phyloP scores from a whole-genome alignment of 2,329 filamentous ascomycete genomes.

The Chaetothyriales sp. region DNA sequence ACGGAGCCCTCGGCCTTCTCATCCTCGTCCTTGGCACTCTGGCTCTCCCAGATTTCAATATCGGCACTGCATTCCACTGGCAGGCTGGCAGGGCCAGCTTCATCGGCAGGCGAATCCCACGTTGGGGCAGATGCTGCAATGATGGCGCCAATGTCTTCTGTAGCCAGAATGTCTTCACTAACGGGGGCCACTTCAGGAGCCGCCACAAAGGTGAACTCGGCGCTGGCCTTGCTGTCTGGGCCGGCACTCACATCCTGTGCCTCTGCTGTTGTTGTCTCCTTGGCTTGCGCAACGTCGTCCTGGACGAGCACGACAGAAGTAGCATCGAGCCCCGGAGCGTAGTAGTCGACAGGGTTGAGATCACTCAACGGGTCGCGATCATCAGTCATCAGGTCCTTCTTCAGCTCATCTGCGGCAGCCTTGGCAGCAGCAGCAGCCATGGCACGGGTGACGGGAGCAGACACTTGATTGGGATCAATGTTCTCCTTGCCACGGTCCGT shows the following conservation, averaged over 20 bases:
- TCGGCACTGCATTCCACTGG: slow-evolving; percentile 22
- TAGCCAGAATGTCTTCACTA: neutral
- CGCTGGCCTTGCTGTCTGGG: neutral
- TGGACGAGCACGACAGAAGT: slow-evolving; percentile 46
- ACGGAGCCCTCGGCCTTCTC: slow-evolving; percentile 7
- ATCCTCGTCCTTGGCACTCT: slow-evolving; percentile 44
- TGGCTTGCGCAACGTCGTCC: slow-evolving; percentile 36
- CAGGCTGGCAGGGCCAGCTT: slow-evolving; percentile 32
- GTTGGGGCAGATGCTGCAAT: slow-evolving; percentile 3
- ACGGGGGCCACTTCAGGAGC: neutral
- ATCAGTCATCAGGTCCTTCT: slow-evolving; percentile 37
- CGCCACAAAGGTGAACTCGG: slow-evolving; percentile 10
- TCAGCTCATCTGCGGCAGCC: slow-evolving; percentile 7
- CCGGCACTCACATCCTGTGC: slow-evolving; percentile 24
- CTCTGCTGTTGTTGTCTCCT: slow-evolving; percentile 8
- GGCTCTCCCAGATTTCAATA: slow-evolving; percentile 56
- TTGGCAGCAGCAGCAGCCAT: slow-evolving; percentile 15
- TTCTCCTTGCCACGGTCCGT: slow-evolving; percentile 80
- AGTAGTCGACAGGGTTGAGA: slow-evolving; percentile 53
- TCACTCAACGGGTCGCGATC: slow-evolving; percentile 52
- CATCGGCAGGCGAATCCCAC: slow-evolving; percentile 19
- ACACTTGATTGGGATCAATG: slow-evolving; percentile 50
- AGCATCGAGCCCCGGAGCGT: slow-evolving; percentile 49
- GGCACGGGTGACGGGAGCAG: slow-evolving; percentile 48
- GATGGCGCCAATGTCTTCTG: slow-evolving; percentile 1